A percentile compares a stretch with the other conserved stretches of the same genome.
phyloP scores from a whole-genome alignment of 805 yeast species.

The Candida wancherniae region DNA sequence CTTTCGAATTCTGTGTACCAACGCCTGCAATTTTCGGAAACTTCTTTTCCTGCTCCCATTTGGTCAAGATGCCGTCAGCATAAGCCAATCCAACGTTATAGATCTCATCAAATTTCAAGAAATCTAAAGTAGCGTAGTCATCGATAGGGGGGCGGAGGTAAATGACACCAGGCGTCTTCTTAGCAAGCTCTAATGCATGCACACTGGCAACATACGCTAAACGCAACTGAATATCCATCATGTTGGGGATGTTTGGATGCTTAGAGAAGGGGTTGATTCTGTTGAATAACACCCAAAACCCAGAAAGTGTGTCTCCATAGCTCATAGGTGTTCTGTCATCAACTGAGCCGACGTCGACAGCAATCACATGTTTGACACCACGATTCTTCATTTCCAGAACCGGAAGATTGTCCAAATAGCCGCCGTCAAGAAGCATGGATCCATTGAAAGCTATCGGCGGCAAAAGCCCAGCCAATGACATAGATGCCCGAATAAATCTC shows the following conservation, averaged over 20 bases:
- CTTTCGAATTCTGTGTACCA: conserved; percentile 7
- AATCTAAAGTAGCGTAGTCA: conserved; percentile 84
- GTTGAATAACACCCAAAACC: conserved; percentile 84
- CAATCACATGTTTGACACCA: conserved; percentile 84
- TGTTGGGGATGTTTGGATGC: conserved; percentile 84
- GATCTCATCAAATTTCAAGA: conserved; percentile 87
- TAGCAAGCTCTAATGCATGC: conserved; percentile 85
- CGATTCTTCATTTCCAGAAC: conserved; percentile 86
- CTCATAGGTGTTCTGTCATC: conserved; percentile 87
- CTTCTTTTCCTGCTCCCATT: conserved; percentile 47
- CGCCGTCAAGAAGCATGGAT: conserved; percentile 91
- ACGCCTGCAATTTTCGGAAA: conserved; percentile 61
- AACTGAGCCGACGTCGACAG: conserved; percentile 93
- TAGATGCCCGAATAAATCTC: conserved; percentile 92
- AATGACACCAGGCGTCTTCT: conserved; percentile 74
- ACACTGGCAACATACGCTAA: conserved; percentile 94
- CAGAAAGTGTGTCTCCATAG: conserved; percentile 91
- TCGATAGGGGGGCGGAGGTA: conserved; percentile 95
- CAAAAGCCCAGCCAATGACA: conserved; percentile 90
- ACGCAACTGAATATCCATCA: conserved; percentile 92
- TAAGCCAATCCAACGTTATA: conserved; percentile 74
- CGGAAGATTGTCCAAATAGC: conserved; percentile 90
- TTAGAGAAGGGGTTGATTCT: conserved; percentile 86
- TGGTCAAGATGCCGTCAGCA: conserved; percentile 54
- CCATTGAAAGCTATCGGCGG: conserved; percentile 91